These are phyloP conservation scores for Colletotrichum musae DNA, from an alignment of 2,329 filamentous ascomycete species.

Conservation along the genomic window DNA sequence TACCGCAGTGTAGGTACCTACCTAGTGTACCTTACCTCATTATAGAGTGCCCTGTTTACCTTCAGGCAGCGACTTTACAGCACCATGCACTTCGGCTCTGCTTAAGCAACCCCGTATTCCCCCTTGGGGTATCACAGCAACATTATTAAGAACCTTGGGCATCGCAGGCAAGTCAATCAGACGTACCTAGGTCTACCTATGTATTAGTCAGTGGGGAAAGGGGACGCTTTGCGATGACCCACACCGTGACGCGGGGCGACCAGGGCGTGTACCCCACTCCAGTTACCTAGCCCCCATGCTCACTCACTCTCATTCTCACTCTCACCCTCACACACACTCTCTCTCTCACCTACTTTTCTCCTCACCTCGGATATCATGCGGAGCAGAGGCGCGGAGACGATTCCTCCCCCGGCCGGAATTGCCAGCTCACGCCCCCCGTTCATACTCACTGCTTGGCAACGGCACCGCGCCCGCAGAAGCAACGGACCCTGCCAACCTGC, in stretches of 20 bases:
- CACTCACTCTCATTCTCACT: too few species aligned
- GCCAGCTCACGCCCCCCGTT: not conserved
- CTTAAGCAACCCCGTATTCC: too few species aligned
- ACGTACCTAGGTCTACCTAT: too few species aligned
- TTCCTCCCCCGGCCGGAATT: not conserved
- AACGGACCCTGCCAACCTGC: not conserved
- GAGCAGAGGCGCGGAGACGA: not conserved
- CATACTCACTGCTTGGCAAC: not conserved
- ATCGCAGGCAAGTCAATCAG: too few species aligned
- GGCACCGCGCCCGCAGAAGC: not conserved
- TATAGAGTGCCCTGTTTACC: too few species aligned
- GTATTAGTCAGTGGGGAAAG: too few species aligned
- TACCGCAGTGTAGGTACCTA: not conserved
- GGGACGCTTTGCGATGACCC: conserved; percentile 1
- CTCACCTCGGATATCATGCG: conserved; percentile 2
- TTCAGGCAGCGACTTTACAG: too few species aligned
- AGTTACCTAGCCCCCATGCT: too few species aligned
- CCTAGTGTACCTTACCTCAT: not conserved
- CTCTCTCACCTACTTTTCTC: not conserved
- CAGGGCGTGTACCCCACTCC: not conserved
- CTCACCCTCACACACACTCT: too few species aligned
- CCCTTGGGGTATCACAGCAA: too few species aligned
- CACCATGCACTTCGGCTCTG: too few species aligned
- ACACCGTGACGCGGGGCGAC: conserved; percentile 2
- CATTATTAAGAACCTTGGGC: too few species aligned